Base-by-base conservation (phyloP, 257 asterid genomes). In the Cruciata laevipes region DNA sequence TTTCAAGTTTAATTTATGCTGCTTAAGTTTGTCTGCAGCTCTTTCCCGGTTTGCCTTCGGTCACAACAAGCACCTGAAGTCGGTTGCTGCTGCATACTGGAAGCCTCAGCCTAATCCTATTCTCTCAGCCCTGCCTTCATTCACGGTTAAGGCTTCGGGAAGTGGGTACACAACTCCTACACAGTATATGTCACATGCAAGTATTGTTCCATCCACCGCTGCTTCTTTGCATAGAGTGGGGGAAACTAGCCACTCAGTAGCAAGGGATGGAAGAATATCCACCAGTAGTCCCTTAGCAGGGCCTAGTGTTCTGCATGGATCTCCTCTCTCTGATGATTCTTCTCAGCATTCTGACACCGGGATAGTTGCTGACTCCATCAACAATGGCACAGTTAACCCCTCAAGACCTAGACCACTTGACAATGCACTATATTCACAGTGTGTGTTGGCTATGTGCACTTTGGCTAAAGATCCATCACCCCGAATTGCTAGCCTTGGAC, bases 391-490 rank as follows among this genome's bases (percentile, higher is more conserved):
- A 64, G 85, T 82, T 65, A 80, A 77, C 77, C 96, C 82, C 81
- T 78, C 93, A 60, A 82, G 86, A 73, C 79, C 84, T 79, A 86
- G 81, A 63, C 85, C 93, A 37, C 84, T 94, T 49, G 99, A 94
- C 77, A 90, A 89, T 81, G 85, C 86, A 30, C 71, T 89, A 51
- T 94, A 89, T 87, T 87, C 90, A 33, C 90, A 87, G 72, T 88
- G 95, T 78, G 95, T 94, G 64, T 79, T 84, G 76, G 95, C 96
- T 67, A 91, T 94, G 91, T 89, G 86, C 81, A 82, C 84, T 71
- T 76, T 94, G 75, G 99, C 96, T 13, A 94, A 87, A 86, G 99
- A 94, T 74, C 96, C 99, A 63, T 94, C 99, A n/a, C 96, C 99
- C 32, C 96, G 98, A 63, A 91, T 94, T 53, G 85, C 96, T 35